A percentile compares a stretch with the other conserved stretches of the same genome.
Conservation (phyloP, 495 filamentous ascomycete species). For the Annulohypoxylon nitens region DNA sequence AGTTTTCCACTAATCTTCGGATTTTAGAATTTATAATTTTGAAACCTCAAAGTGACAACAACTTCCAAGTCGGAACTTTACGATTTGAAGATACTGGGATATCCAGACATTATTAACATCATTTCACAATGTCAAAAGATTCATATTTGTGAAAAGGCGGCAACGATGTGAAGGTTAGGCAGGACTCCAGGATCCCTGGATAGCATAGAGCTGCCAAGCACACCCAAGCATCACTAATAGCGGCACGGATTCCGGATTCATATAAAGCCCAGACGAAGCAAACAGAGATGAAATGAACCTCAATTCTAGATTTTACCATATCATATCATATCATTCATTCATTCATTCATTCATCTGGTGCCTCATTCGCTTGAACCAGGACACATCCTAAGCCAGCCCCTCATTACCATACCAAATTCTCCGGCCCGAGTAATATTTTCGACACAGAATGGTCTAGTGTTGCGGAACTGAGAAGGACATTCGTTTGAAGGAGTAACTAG, state of each 20-base stretch:
- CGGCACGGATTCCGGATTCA: neutral
- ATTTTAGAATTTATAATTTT: neutral
- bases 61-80: neutral
- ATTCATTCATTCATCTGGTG: neutral
- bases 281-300: conserved; percentile 3
- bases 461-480: no score
- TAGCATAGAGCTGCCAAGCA: neutral
- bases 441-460: neutral
- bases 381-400: neutral
- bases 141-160: neutral
- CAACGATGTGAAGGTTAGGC: neutral
- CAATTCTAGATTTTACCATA: neutral
- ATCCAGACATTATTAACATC: no score
- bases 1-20: neutral
- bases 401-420: neutral
- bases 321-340: neutral
- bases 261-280: neutral
- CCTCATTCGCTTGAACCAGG: neutral
- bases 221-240: conserved; percentile 11
- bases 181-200: conserved; percentile 2
- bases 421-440: neutral
- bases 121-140: neutral
- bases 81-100: neutral
- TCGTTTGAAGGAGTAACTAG: neutral
- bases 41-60: neutral